A percentile compares a stretch with the other conserved stretches of the same genome.
Evolutionary conservation across 73 alveolate genomes (phyloP).

Genomic region (Stentor roeselii): DNA sequence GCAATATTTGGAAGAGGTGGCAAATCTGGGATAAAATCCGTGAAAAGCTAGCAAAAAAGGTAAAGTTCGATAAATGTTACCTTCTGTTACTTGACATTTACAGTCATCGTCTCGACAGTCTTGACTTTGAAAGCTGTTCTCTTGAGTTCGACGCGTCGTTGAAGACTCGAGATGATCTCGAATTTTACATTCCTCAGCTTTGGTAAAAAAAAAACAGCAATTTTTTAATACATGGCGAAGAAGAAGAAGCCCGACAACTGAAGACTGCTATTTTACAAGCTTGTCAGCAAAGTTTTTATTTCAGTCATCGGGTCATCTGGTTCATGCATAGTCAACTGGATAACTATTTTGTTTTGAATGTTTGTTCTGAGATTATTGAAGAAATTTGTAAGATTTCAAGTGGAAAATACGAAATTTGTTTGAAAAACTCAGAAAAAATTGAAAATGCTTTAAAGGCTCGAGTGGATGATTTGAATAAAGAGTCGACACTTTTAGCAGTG

Average conservation of each 20-base stretch:
- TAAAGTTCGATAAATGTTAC: not conserved
- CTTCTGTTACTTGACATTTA: not conserved
- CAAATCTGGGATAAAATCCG: slow-evolving; percentile 10
- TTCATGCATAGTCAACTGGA: slow-evolving; percentile 46
- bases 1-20: not conserved
- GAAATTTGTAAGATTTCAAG: not conserved
- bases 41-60: not conserved
- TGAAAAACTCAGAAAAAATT: not conserved
- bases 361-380: not conserved
- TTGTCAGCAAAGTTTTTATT: slow-evolving; percentile 65
- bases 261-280: slow-evolving; percentile 53
- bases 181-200: slow-evolving; percentile 72
- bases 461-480: not conserved
- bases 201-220: slow-evolving; percentile 32
- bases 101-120: not conserved
- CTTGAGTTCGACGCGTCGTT: not conserved
- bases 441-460: not conserved
- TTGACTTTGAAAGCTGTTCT: not conserved
- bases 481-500: not conserved
- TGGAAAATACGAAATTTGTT: not conserved
- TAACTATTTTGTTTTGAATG: slow-evolving; percentile 27
- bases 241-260: slow-evolving; percentile 39
- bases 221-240: slow-evolving; percentile 45
- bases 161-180: slow-evolving; percentile 51
- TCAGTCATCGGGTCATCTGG: slow-evolving; percentile 79